These are phyloP conservation scores for Leccinum insolens DNA, from an alignment of 1,284 basidiomycete genomes.

Conservation along the genomic window DNA sequence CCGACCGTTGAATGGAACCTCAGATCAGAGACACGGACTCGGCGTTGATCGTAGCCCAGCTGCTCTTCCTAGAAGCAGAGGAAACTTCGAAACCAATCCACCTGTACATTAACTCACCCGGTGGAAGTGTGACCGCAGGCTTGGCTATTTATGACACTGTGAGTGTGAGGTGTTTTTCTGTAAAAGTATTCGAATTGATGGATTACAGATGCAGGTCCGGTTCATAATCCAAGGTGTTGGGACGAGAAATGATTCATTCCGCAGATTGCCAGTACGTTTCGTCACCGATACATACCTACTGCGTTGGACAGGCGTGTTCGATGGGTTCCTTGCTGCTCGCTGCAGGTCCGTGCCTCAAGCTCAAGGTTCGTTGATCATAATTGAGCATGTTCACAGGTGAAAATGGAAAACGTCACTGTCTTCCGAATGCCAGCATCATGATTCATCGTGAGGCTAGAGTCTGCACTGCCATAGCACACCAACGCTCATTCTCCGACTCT, in stretches of 20 bases:
- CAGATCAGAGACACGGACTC: conserved; percentile 87
- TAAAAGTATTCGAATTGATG: conserved; percentile 24
- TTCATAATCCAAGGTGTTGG: conserved; percentile 4
- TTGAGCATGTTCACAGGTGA: conserved; percentile 50
- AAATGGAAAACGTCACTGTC: conserved; percentile 84
- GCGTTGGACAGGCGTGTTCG: conserved; percentile 88
- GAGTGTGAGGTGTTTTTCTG: conserved; percentile 23
- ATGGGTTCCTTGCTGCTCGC: conserved; percentile 92
- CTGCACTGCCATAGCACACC: conserved; percentile 16
- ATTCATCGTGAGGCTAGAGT: conserved; percentile 79
- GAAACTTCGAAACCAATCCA: conserved; percentile 91
- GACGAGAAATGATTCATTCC: conserved; percentile 20
- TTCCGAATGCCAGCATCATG: conserved; percentile 94
- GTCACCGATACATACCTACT: conserved; percentile 93
- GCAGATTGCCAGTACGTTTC: conserved; percentile 74
- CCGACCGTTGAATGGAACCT: conserved; percentile 15
- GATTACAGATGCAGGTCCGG: conserved; percentile 72
- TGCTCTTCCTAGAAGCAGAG: conserved; percentile 93
- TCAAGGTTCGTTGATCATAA: conserved; percentile 13
- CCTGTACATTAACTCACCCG: conserved; percentile 93
- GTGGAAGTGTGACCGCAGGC: conserved; percentile 91
- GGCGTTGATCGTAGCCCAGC: conserved; percentile 83
- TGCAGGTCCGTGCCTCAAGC: conserved; percentile 53
- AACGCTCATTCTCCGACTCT: conserved; percentile 14
- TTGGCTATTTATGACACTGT: conserved; percentile 96